These are phyloP conservation scores for Blastomyces silverae DNA, from an alignment of 2,329 filamentous ascomycete species.

Conservation along the genomic window DNA sequence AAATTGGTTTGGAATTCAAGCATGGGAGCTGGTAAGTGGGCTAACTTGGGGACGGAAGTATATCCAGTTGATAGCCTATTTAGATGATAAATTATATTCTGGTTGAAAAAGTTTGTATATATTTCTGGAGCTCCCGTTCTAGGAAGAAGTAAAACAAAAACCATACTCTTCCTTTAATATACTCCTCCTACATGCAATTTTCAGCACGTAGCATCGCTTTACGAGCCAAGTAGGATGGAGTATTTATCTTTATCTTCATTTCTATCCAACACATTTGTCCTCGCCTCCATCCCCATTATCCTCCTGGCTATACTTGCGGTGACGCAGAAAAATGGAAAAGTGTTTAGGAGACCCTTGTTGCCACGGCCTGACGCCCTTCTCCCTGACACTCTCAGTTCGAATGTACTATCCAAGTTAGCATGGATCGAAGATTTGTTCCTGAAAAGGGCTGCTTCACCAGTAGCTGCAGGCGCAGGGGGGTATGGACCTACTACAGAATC, in stretches of 20 bases:
- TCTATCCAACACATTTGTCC: not conserved
- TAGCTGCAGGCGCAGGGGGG: no score
- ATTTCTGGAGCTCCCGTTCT: not conserved
- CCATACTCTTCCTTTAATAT: not conserved
- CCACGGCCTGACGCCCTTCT: not conserved
- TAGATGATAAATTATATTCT: not conserved
- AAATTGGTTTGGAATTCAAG: not conserved
- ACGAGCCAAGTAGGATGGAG: not conserved
- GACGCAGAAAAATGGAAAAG: not conserved
- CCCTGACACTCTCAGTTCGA: not conserved
- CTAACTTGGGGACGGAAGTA: not conserved
- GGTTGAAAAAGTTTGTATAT: not conserved
- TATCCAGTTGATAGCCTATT: not conserved
- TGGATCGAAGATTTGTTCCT: slow-evolving; percentile 6
- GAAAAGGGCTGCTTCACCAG: not conserved
- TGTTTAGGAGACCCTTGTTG: not conserved
- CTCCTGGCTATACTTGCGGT: not conserved
- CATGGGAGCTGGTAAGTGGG: not conserved
- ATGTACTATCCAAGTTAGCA: not conserved
- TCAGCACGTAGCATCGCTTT: not conserved
- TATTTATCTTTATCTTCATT: not conserved
- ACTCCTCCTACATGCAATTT: not conserved
- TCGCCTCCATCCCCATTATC: not conserved
- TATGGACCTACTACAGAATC: not conserved
- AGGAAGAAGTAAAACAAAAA: not conserved